phyloP scores from a whole-genome alignment of 768 basidiomycete species.

The Lentinula edodes region DNA sequence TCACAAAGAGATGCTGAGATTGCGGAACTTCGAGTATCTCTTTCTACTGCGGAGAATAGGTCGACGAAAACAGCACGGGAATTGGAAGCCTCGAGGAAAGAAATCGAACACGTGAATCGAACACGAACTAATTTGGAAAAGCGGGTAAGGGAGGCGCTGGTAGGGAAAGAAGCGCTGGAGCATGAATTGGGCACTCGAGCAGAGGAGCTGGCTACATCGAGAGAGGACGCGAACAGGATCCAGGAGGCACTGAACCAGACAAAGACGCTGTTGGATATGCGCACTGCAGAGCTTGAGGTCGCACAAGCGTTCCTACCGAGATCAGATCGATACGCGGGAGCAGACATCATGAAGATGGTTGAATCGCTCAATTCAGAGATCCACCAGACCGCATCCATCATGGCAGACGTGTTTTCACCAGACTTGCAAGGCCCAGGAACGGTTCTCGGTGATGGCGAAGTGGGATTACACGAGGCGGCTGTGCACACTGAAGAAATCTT shows the following conservation, averaged over 20 bases:
- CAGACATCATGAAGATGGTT: slow-evolving; percentile 28
- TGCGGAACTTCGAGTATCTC: slow-evolving; percentile 1
- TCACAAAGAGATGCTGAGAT: slow-evolving; percentile 6
- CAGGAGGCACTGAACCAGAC: slow-evolving; percentile 20
- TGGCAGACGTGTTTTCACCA: slow-evolving; percentile 25
- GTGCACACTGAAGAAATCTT: slow-evolving; percentile 10
- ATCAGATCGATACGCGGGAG: slow-evolving; percentile 28
- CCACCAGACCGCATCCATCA: slow-evolving; percentile 28
- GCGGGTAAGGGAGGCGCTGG: slow-evolving; percentile 11
- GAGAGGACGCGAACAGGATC: slow-evolving; percentile 18
- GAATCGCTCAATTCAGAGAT: slow-evolving; percentile 31
- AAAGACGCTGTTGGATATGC: slow-evolving; percentile 22
- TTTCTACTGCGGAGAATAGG: slow-evolving; percentile 1
- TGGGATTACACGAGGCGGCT: background rate
- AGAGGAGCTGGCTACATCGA: slow-evolving; percentile 15
- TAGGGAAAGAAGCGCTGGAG: slow-evolving; percentile 12
- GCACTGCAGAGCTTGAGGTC: slow-evolving; percentile 32
- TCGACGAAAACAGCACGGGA: background rate
- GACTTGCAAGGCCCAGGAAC: slow-evolving; percentile 7
- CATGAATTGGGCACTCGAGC: slow-evolving; percentile 16
- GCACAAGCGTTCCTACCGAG: slow-evolving; percentile 31
- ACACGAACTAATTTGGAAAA: background rate
- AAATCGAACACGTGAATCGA: slow-evolving; percentile 11
- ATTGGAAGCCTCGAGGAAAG: slow-evolving; percentile 4
- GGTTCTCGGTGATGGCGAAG: slow-evolving; percentile 11